A percentile compares a stretch with the other conserved stretches of the same genome.
Conservation (phyloP, 129 eudicot species). For the Pulicaria dysenterica region DNA sequence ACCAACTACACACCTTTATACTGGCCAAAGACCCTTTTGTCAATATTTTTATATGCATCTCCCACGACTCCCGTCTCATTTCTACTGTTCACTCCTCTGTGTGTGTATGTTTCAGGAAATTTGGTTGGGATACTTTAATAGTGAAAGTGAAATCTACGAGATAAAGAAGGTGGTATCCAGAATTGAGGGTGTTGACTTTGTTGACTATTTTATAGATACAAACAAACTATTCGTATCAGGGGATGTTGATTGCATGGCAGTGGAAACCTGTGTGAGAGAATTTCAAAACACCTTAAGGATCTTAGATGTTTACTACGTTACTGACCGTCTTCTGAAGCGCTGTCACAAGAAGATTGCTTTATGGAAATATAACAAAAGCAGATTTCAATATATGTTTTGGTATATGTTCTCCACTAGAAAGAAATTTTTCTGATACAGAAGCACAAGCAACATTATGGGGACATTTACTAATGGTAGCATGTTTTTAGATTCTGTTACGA, state of each 20-base stretch:
- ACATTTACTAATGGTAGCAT: too few species aligned
- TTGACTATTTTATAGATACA: neutral
- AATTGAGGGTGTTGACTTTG: neutral
- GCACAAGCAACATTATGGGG: too few species aligned
- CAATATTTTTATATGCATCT: too few species aligned
- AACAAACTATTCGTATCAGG: neutral
- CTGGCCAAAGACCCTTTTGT: too few species aligned
- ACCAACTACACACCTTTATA: too few species aligned
- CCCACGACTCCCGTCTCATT: too few species aligned
- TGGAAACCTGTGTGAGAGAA: slow-evolving; percentile 6
- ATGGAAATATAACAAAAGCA: neutral
- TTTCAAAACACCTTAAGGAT: neutral
- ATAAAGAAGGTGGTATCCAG: neutral
- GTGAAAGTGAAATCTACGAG: neutral
- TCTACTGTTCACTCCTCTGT: too few species aligned
- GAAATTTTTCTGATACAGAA: too few species aligned
- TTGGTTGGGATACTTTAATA: neutral
- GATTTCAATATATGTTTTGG: too few species aligned
- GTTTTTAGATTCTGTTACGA: too few species aligned
- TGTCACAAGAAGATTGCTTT: neutral
- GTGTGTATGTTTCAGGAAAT: neutral
- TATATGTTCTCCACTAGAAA: too few species aligned
- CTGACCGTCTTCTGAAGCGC: neutral
- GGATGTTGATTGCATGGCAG: neutral
- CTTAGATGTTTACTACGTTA: neutral